Evolutionary conservation across 176 grass and related monocot species (phyloP), one percentile per base, ranked within the genome.

Genomic region (Tillandsia leiboldiana): DNA sequence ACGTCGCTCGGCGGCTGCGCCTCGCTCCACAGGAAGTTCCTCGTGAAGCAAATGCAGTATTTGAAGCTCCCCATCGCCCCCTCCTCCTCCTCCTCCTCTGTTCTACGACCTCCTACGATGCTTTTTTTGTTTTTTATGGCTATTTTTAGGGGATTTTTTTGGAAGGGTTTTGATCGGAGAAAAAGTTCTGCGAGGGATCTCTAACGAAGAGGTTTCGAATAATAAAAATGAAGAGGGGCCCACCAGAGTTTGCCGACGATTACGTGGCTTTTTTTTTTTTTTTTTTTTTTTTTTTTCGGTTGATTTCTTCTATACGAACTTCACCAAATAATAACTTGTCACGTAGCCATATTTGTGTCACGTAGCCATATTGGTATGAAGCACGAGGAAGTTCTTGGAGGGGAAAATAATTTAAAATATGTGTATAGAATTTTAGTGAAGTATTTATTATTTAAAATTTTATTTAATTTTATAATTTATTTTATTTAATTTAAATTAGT

Each of bases 41-140:
- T 79, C 73, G 83, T 90, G 82, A 97, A 97, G 84, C 85, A 97
- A 65, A 85, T 76, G 78, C 86, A 97, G 75, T 83, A 97, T 71
- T 57, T 87, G 72, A 87, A 97, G 81, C 77, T 83, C 50, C 81
- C 85, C 69, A 91, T 92, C 11, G 18, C 77, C 74, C 62, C 20
- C 20, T 20, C 20, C 20, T 20, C 20, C 69, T 26, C 51, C 50
- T 56, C 42, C 23, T 18, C 50, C 12, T 24, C 14, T 61, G 17
- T 78, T 64, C 49, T n/a, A 2, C 9, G 15, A 24, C 49, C 51
- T 5, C 27, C 11, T 51, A 2, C 26, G 42, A 26, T 28, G 66
- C 2, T 57, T 11, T 13, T 24, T 26, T 78, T 78, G 29, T 64
- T 26, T 59, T 67, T 53, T 51, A 23, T 27, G 12, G 11, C 8